Evolutionary conservation across 2,329 filamentous ascomycete species (phyloP).

Genomic region (Venturia asperata): DNA sequence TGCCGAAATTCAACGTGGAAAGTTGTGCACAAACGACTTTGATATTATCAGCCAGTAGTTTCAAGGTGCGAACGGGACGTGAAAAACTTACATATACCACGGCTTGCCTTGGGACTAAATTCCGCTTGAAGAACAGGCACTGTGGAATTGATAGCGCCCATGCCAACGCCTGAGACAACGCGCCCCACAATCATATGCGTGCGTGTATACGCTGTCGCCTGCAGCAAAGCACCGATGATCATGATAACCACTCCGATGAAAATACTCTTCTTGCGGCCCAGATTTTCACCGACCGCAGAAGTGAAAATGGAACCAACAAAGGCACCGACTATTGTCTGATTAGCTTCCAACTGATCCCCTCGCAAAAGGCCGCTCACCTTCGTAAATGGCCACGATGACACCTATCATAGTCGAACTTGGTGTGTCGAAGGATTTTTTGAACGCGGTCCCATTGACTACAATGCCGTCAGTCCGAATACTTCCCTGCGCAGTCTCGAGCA

Average conservation of each 20-base stretch:
- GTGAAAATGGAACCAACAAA: slow-evolving; percentile 35
- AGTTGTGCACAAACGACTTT: slow-evolving; percentile 37
- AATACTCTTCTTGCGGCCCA: slow-evolving; percentile 51
- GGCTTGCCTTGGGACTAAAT: slow-evolving; percentile 23
- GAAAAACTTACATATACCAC: not conserved
- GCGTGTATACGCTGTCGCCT: slow-evolving; percentile 43
- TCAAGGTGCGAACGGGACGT: slow-evolving; percentile 20
- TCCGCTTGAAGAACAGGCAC: slow-evolving; percentile 42
- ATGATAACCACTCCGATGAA: slow-evolving; percentile 53
- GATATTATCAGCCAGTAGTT: slow-evolving; percentile 33
- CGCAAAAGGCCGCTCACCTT: slow-evolving; percentile 40
- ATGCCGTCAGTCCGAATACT: not conserved
- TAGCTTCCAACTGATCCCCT: slow-evolving; percentile 33
- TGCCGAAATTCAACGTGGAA: slow-evolving; percentile 34
- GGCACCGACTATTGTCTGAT: slow-evolving; percentile 30
- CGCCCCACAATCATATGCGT: slow-evolving; percentile 42
- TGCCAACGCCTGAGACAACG: slow-evolving; percentile 43
- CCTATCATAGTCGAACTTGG: slow-evolving; percentile 30
- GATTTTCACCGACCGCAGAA: slow-evolving; percentile 49
- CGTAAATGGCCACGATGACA: slow-evolving; percentile 43
- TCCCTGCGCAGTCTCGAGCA: not conserved
- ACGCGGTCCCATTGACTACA: not conserved
- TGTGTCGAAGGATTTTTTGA: not conserved
- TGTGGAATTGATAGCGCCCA: slow-evolving; percentile 42
- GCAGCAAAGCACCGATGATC: slow-evolving; percentile 54